Evolutionary conservation across 176 grass and related monocot genomes (phyloP), one percentile per base, ranked within the genome.

Genomic region (Melocanna baccifera): DNA sequence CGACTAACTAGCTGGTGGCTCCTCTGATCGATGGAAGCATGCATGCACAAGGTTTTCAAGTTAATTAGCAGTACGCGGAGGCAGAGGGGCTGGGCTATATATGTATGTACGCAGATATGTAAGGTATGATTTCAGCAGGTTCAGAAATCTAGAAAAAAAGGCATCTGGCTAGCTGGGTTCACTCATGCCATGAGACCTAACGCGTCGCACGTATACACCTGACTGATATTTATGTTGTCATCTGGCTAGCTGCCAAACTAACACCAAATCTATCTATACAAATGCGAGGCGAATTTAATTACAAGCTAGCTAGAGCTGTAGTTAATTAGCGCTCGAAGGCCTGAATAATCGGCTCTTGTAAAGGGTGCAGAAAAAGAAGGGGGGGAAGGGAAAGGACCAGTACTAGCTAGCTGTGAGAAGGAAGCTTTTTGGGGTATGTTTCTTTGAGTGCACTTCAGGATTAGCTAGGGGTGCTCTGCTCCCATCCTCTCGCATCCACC

Each of bases 401-500:
- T 67, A 29, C 20, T 12, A 0, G 45, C 43, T 41, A 16, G 45
- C 48, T 88, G 84, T 88, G 81, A 80, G 74, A 79, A 52, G 77
- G 78, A 85, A 91, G 78, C 78, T 83, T 65, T 71, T 79, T n/a
- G n/a, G 30, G 40, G 76, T 12, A 62, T 89, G 78, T 94, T 89
- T 82, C 92, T 94, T 94, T 91, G 92, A 94, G 92, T 94, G 84
- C 89, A 94, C 89, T 91, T 91, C 84, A 94, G 73, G 84, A 73
- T 76, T 83, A 70, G 8, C 22, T 57, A n/a, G 6, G 51, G 52
- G 46, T 14, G 12, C 3, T 12, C 34, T 52, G 40, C 47, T 64
- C 41, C 37, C 7, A 40, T 40, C 10, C 89, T 84, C 86, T 73
- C 90, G 86, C 77, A 88, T 81, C 84, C 66, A 90, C 71, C 81